These are phyloP conservation scores for Conticribra guillardii DNA, from an alignment of 108 stramenopile genomes.

Conservation along the genomic window DNA sequence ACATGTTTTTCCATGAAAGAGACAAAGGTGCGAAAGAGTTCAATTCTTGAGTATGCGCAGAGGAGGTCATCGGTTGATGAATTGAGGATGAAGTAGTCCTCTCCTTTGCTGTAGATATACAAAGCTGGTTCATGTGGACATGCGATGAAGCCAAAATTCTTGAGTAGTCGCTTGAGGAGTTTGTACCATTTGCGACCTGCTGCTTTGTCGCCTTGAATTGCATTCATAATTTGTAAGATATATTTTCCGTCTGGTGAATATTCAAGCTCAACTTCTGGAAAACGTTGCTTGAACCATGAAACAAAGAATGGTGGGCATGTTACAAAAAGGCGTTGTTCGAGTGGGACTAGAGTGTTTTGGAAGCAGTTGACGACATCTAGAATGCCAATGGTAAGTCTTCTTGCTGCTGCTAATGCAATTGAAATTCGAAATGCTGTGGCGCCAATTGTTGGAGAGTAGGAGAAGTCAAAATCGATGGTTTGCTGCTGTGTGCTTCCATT, in stretches of 20 bases:
- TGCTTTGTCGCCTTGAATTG: constrained; percentile 4
- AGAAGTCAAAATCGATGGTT: constrained; percentile 9
- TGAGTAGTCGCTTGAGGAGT: constrained; percentile 6
- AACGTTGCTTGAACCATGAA: not conserved
- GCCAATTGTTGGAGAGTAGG: constrained; percentile 3
- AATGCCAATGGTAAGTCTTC: not conserved
- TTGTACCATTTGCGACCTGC: constrained; percentile 5
- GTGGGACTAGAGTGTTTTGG: not conserved
- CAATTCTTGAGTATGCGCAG: not conserved
- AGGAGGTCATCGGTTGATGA: constrained; percentile 15
- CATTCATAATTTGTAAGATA: constrained; percentile 3
- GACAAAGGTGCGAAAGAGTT: too few relatives aligned
- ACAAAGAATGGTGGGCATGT: not conserved
- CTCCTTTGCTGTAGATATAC: not conserved
- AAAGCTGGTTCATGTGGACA: constrained; percentile 1
- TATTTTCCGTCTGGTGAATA: constrained; percentile 8
- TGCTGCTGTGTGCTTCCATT: constrained; percentile 8
- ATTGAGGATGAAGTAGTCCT: not conserved
- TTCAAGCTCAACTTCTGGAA: constrained; percentile 7
- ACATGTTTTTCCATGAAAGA: too few relatives aligned
- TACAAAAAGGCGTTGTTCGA: not conserved
- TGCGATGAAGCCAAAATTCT: constrained; percentile 9
- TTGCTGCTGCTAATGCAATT: not conserved
- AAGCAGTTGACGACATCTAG: constrained; percentile 14
- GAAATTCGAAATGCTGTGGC: not conserved